A percentile compares a stretch with the other conserved stretches of the same genome.
Evolutionary conservation across 2,329 filamentous ascomycete genomes (phyloP).

Genomic region (Colletotrichum scovillei): DNA sequence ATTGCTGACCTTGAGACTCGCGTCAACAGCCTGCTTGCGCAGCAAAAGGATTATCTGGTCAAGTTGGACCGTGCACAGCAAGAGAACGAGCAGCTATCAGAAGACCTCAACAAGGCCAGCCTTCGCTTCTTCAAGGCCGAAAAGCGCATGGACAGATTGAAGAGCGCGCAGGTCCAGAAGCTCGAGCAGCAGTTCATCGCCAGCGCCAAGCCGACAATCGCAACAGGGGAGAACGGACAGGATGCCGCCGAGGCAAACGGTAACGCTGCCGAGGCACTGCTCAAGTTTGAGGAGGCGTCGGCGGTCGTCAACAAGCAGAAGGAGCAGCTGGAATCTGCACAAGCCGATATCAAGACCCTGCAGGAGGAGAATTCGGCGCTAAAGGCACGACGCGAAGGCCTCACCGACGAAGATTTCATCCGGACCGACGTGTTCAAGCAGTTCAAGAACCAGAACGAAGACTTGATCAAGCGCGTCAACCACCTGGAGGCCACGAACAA

Average conservation of each 20-base stretch:
- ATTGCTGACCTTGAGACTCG: conserved; percentile 79
- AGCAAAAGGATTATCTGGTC: conserved; percentile 83
- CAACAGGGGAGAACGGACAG: conserved; percentile 65
- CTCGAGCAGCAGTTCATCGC: conserved; percentile 89
- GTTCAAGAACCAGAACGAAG: conserved; percentile 89
- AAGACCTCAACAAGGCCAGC: conserved; percentile 88
- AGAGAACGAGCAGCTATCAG: conserved; percentile 87
- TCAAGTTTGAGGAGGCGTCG: conserved; percentile 80
- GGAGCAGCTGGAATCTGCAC: conserved; percentile 83
- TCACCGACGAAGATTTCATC: conserved; percentile 93
- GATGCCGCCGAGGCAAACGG: conserved; percentile 65
- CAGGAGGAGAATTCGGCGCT: conserved; percentile 84
- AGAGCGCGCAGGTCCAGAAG: conserved; percentile 90
- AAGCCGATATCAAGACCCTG: conserved; percentile 79
- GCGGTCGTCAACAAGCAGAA: conserved; percentile 86
- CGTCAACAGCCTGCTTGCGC: conserved; percentile 79
- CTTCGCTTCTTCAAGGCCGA: conserved; percentile 95
- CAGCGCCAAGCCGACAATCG: conserved; percentile 63
- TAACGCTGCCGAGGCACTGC: conserved; percentile 74
- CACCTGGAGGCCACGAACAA: conserved; percentile 90
- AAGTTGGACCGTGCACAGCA: conserved; percentile 79
- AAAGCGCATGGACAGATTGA: conserved; percentile 90
- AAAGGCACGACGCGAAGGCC: conserved; percentile 73
- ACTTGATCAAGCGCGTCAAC: conserved; percentile 92
- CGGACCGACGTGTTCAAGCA: conserved; percentile 94